Base-by-base conservation (phyloP, 2,329 filamentous ascomycete species). In the Penicillium sp. region DNA sequence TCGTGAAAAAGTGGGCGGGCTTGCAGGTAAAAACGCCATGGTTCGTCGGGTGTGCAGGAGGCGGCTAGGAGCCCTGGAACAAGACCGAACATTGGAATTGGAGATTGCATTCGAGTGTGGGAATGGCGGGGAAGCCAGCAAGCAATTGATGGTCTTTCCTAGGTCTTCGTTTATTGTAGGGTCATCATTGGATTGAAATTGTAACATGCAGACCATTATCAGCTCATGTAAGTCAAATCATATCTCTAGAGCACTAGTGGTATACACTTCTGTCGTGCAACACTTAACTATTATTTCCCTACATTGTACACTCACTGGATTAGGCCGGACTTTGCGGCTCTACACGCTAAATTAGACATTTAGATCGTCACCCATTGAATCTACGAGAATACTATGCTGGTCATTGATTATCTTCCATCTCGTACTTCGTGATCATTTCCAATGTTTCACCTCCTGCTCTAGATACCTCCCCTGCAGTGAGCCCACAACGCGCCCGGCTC, bases 21-120 rank as follows among this genome's bases (percentile, higher is more conserved):
- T 36, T 50, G 46, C 27, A 37, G 35, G 4, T n/a, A 35, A 49
- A 31, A 14, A 49, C 50, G 50, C 57, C 54, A 60, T 46, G 40
- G 50, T 46, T 57, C 55, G 49, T 22, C 18, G 54, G 22, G 19
- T 13, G 39, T 41, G 39, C 39, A 41, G 11, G 40, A 22, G n/a
- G n/a, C n/a, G n/a, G n/a, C n/a, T n/a, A n/a, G 22, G 22, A 16
- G 40, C 40, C 50, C 24, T 55, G 54, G 46, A 60, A 44, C 36
- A 19, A 60, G 47, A 56, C 46, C 46, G 19, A 27, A 39, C 39
- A 55, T 16, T 18, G 53, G 43, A 41, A 40, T 10, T 41, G 35
- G 35, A 22, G 7, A 43, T 19, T 33, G 11, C 3, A 4, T 9
- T 24, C 18, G 41, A 49, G 33, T 18, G 13, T 31, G 31, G n/a